A percentile compares a stretch with the other conserved stretches of the same genome.
Evolutionary conservation across 2,329 filamentous ascomycete species (phyloP).

Genomic region (Colletotrichum sidae): DNA sequence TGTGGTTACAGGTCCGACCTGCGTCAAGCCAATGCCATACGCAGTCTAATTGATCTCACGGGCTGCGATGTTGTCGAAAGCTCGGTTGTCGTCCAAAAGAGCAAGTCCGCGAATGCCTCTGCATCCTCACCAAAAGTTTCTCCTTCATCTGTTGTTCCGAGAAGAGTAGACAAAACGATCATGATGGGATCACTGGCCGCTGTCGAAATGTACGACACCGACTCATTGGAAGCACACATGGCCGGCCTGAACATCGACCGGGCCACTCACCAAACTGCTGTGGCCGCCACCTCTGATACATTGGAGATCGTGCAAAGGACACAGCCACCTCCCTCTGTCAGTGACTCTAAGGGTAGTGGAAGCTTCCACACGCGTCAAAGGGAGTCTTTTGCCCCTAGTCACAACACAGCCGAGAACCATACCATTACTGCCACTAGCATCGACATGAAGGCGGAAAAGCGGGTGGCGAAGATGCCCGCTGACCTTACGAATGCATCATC

Average conservation of each 20-base stretch:
- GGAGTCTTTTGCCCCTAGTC: neutral
- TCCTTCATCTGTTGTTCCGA: constrained; percentile 24
- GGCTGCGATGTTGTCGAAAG: constrained; percentile 74
- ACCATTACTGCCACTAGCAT: no score
- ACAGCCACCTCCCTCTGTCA: neutral
- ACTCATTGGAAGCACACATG: constrained; percentile 24
- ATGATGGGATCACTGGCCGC: constrained; percentile 35
- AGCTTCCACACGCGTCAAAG: neutral
- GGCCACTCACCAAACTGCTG: no score
- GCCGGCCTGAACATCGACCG: constrained; percentile 21
- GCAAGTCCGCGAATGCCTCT: constrained; percentile 25
- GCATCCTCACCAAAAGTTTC: neutral
- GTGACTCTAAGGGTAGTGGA: constrained; percentile 3
- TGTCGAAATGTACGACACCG: constrained; percentile 34
- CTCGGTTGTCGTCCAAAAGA: constrained; percentile 34
- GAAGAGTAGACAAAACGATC: constrained; percentile 9
- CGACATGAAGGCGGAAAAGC: no score
- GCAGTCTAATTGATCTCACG: constrained; percentile 78
- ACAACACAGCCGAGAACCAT: no score
- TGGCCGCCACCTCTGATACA: neutral
- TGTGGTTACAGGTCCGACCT: constrained; percentile 80
- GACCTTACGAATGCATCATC: neutral
- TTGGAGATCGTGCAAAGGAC: constrained; percentile 32
- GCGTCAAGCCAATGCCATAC: constrained; percentile 78
- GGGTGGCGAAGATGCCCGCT: neutral